Evolutionary conservation across 257 asterid species (phyloP).

Genomic region (Dorcoceras hygrometricum): DNA sequence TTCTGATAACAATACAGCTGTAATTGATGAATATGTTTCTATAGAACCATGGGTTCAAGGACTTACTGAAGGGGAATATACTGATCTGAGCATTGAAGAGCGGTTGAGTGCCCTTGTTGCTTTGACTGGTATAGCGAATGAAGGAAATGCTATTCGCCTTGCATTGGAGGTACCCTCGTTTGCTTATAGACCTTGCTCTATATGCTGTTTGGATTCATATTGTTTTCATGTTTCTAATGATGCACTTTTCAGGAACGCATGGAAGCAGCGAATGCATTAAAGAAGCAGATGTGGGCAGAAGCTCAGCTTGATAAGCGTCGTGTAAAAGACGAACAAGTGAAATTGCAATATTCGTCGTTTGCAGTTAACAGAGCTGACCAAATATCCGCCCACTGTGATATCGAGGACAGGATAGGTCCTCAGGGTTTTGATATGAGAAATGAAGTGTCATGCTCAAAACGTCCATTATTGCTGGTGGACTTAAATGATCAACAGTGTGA

Average conservation of each 20-base stretch:
- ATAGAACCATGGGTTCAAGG: constrained; percentile 87
- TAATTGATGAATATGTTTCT: constrained; percentile 45
- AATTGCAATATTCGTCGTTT: constrained; percentile 36
- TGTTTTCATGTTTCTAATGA: constrained; percentile 23
- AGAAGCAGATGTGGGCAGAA: constrained; percentile 97
- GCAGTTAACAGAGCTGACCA: constrained; percentile 38
- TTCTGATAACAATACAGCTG: constrained; percentile 35
- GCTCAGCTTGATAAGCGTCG: constrained; percentile 93
- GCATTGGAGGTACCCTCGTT: constrained; percentile 62
- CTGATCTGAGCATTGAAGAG: constrained; percentile 70
- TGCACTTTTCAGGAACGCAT: constrained; percentile 69
- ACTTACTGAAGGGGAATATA: constrained; percentile 79
- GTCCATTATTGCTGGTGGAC: constrained; percentile 38
- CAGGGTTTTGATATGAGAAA: constrained; percentile 32
- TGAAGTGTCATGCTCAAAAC: constrained; percentile 32
- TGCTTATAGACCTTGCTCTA: constrained; percentile 2
- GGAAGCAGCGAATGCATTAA: constrained; percentile 92
- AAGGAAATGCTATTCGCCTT: constrained; percentile 73
- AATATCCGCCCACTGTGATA: constrained; percentile 11
- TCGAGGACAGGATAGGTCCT: constrained; percentile 45
- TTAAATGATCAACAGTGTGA: constrained; percentile 42
- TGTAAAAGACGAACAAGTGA: constrained; percentile 61
- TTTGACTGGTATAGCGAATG: constrained; percentile 70
- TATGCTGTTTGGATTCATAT: constrained; percentile 20
- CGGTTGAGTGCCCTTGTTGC: constrained; percentile 81